Evolutionary conservation across 2,329 filamentous ascomycete genomes (phyloP), one percentile per base, ranked within the genome.

Genomic region (Colletotrichum truncatum): DNA sequence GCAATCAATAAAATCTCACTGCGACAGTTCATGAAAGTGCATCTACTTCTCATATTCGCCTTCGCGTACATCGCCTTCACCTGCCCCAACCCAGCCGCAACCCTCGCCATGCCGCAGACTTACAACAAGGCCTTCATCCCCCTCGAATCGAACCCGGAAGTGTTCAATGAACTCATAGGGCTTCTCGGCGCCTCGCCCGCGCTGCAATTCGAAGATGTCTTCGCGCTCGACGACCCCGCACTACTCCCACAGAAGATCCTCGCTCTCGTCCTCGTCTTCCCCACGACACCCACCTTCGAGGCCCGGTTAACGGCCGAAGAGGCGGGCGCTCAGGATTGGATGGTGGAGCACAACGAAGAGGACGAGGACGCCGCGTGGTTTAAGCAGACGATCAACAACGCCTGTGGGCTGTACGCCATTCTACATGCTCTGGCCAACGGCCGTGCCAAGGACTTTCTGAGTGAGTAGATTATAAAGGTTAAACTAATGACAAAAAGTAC

Each of bases 301-400:
- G 79, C 51, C 8, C 84, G 84, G 71, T 84, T 88, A 41, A 70
- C 75, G 41, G 74, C 26, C 5, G 53, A 65, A 4, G 70, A 73
- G 9, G 48, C 45, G 12, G 32, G n/a, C 3, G 48, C 51, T 0
- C n/a, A 51, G 7, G 58, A 70, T 16, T 71, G 73, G 63, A 46
- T 46, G 34, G 57, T 66, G 2, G 54, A 25, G 16, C 58, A 62
- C 10, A 18, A 46, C 26, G 88, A 88, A 1, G 76, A 83, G 4
- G 71, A 75, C 2, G 89, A 92, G 67, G 82, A 86, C n/a, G 87
- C 91, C 0, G 75, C 91, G n/a, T 93, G 89, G 90, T 92, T 90
- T 77, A 89, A 87, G 72, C 89, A 92, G 72, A 92, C 89, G 0
- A 92, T 92, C 72, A 83, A 88, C 67, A 92, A 93, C 72, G 89